Evolutionary conservation across 768 basidiomycete species (phyloP).

Genomic region (Amanita thiersii): DNA sequence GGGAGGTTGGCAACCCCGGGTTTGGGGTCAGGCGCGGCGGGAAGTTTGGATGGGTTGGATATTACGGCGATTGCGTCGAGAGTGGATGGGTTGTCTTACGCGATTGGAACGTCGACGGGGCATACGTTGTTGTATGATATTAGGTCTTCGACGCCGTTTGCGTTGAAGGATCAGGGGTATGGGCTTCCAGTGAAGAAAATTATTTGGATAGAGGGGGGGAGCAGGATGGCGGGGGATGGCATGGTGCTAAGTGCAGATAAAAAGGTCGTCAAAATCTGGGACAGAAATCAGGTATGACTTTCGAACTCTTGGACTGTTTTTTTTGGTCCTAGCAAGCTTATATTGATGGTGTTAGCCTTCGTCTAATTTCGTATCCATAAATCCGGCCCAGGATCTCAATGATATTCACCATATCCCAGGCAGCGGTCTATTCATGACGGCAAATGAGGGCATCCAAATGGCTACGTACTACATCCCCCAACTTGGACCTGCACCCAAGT

Average conservation of each 20-base stretch:
- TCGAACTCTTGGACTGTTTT: not conserved
- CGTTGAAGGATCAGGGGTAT: conserved; percentile 94
- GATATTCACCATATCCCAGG: conserved; percentile 85
- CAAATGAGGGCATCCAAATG: conserved; percentile 97
- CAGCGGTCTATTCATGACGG: conserved; percentile 83
- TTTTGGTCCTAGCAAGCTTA: conserved; percentile 9
- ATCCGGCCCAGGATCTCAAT: conserved; percentile 84
- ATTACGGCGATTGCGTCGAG: conserved; percentile 84
- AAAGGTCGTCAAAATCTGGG: conserved; percentile 98
- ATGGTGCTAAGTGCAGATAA: conserved; percentile 90
- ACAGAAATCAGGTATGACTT: conserved; percentile 63
- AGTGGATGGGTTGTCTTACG: conserved; percentile 86
- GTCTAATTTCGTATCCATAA: conserved; percentile 86
- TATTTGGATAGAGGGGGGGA: conserved; percentile 84
- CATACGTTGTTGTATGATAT: conserved; percentile 94
- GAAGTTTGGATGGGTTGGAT: conserved; percentile 30
- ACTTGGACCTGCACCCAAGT: conserved; percentile 91
- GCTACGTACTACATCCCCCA: conserved; percentile 92
- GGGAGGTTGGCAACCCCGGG: conserved; percentile 39
- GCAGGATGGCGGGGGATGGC: conserved; percentile 76
- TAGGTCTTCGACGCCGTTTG: conserved; percentile 75
- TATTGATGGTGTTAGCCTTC: conserved; percentile 63
- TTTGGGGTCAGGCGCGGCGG: conserved; percentile 16
- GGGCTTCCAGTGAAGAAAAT: conserved; percentile 83
- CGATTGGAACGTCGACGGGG: conserved; percentile 91